These are phyloP conservation scores for Lactarius pseudohatsudake DNA, from an alignment of 768 basidiomycete genomes.

Conservation along the genomic window DNA sequence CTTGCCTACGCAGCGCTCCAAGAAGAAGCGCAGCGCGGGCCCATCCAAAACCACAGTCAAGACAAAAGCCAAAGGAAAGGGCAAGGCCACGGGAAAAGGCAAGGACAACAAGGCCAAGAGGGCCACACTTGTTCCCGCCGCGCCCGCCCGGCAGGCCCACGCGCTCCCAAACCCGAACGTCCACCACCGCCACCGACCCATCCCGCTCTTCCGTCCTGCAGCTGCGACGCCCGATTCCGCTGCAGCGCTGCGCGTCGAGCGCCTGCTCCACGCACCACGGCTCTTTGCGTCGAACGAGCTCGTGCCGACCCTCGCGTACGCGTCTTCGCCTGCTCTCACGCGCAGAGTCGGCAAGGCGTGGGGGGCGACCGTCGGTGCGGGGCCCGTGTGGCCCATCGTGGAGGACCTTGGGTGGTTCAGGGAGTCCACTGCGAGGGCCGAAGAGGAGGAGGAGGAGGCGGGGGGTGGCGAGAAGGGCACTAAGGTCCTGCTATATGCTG, in stretches of 20 bases:
- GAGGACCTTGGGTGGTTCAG: conserved; percentile 82
- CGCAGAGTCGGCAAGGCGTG: conserved; percentile 67
- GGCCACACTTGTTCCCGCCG: conserved; percentile 36
- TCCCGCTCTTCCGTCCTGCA: conserved; percentile 50
- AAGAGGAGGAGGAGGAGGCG: conserved; percentile 43
- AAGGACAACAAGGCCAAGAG: conserved; percentile 4
- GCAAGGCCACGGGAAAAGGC: neutral
- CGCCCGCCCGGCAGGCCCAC: conserved; percentile 53
- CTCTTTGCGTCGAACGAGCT: conserved; percentile 48
- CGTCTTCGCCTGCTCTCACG: conserved; percentile 45
- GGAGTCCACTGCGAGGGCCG: conserved; percentile 44
- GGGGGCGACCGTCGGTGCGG: conserved; percentile 72
- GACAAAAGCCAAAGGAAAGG: neutral
- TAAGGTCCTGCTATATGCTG: neutral
- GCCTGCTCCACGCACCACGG: conserved; percentile 50
- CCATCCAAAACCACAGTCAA: neutral
- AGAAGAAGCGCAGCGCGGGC: conserved; percentile 22
- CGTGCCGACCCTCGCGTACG: conserved; percentile 57
- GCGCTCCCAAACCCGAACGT: conserved; percentile 61
- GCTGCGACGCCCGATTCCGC: conserved; percentile 28
- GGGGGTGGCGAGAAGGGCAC: conserved; percentile 38
- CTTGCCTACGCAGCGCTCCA: conserved; percentile 34
- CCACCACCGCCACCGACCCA: conserved; percentile 71
- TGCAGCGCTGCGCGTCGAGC: conserved; percentile 48
- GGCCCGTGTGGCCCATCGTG: conserved; percentile 75